A percentile compares a stretch with the other conserved stretches of the same genome.
Evolutionary conservation across 2,329 filamentous ascomycete species (phyloP).

Genomic region (Cytospora chrysosperma): DNA sequence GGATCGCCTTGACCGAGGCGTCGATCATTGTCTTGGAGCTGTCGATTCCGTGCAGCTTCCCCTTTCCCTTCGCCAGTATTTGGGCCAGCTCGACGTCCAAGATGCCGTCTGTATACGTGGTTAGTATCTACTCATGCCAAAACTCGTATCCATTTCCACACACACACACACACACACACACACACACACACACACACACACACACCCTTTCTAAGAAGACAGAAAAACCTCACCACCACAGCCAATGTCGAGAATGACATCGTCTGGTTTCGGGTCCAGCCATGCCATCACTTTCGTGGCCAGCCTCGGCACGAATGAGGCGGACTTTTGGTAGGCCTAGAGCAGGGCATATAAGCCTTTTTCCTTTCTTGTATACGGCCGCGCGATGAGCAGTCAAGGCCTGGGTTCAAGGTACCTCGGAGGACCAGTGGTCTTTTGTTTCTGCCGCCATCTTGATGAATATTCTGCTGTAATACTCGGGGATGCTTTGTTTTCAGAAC

Average conservation of each 20-base stretch:
- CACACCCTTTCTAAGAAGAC: too few species aligned
- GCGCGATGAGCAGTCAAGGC: neutral
- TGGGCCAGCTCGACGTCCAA: slow-evolving; percentile 46
- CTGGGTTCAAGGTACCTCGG: slow-evolving; percentile 34
- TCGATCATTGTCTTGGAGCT: slow-evolving; percentile 59
- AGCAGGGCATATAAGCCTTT: slow-evolving; percentile 26
- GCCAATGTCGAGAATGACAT: slow-evolving; percentile 61
- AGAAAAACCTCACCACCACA: slow-evolving; percentile 56
- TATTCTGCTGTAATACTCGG: neutral
- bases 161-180: too few species aligned
- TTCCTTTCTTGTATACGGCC: neutral
- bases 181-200: too few species aligned
- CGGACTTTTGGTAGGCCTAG: slow-evolving; percentile 59
- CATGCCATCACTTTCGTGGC: slow-evolving; percentile 57
- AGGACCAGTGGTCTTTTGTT: slow-evolving; percentile 40
- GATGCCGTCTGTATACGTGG: neutral
- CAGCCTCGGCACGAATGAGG: slow-evolving; percentile 63
- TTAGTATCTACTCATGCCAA: too few species aligned
- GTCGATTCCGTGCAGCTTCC: slow-evolving; percentile 57
- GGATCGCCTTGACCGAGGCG: slow-evolving; percentile 45
- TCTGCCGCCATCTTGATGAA: slow-evolving; percentile 24
- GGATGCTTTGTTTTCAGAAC: neutral
- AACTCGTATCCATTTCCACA: neutral
- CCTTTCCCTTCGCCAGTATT: slow-evolving; percentile 44
- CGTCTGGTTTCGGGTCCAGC: slow-evolving; percentile 57